These are phyloP conservation scores for Platismatia glauca DNA, from an alignment of 495 filamentous ascomycete genomes.

Conservation along the genomic window DNA sequence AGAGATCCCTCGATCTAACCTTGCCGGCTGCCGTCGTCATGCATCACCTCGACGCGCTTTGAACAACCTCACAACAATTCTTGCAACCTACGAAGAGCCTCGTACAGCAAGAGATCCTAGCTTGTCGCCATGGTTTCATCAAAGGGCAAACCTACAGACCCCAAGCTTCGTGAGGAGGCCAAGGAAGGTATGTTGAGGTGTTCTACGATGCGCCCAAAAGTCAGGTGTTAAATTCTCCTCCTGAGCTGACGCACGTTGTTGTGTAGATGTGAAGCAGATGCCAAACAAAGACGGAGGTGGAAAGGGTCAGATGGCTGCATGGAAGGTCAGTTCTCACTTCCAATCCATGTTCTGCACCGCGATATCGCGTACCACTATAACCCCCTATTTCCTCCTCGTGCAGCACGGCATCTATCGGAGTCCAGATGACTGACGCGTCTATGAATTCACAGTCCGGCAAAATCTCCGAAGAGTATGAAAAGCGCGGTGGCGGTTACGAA, in stretches of 20 bases:
- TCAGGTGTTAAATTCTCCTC: neutral
- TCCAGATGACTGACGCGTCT: neutral
- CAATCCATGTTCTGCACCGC: neutral
- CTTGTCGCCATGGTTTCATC: conserved; percentile 32
- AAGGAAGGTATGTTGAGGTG: conserved; percentile 31
- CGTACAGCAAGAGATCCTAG: neutral
- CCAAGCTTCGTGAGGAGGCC: conserved; percentile 41
- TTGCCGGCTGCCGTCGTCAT: conserved; percentile 14
- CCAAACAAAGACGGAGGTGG: conserved; percentile 48
- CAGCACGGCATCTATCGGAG: neutral
- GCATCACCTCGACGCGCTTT: conserved; percentile 21
- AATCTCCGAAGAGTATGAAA: conserved; percentile 47
- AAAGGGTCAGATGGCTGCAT: conserved; percentile 47
- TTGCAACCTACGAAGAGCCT: neutral
- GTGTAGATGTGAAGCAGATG: conserved; percentile 29
- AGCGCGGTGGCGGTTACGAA: conserved; percentile 43
- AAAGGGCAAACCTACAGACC: conserved; percentile 47
- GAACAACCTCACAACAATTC: conserved; percentile 6
- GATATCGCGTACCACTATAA: neutral
- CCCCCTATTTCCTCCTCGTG: neutral
- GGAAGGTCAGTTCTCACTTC: conserved; percentile 37
- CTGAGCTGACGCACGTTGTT: conserved; percentile 9
- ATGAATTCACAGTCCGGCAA: conserved; percentile 32
- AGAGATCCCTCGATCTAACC: conserved; percentile 17
- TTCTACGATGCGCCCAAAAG: neutral